Base-by-base conservation (phyloP, 495 filamentous ascomycete genomes). In the Saxophila tyrrhenica region DNA sequence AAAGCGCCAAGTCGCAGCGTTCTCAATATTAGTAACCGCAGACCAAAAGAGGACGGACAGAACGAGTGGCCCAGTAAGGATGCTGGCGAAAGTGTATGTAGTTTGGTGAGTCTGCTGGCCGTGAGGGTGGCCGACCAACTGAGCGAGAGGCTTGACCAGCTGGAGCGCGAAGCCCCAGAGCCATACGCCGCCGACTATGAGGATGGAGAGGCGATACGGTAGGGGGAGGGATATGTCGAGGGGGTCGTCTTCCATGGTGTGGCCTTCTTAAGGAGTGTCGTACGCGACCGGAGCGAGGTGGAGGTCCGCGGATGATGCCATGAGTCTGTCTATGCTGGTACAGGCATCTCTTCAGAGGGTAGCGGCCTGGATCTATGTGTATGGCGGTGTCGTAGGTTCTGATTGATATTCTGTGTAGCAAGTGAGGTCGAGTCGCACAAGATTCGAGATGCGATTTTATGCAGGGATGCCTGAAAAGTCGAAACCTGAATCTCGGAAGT, bases 161-260 rank as follows among this genome's bases (percentile, higher is more conserved):
- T 35, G 7, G 29, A 35, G 29, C 13, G 29, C 29, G 53, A 83
- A 61, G 49, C 81, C 89, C 88, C 88, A 95, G 61, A 84, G 87
- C 89, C 89, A 95, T 60, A 94, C 80, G 57, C 89, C 89, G 51
- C 89, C 71, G 51, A 92, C 80, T 52, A 94, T 70, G 51, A 94
- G 78, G 39, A 88, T 74, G 35, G 86, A 85, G 52, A 91, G 78
- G 35, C 89, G 80, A 65, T 85, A 88, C 23, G 89, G 89, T 44
- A 95, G 76, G n/a, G 89, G 89, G 48, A 95, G 80, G 50, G 85
- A 72, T 59, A 86, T 71, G 75, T 83, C 89, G 74, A 95, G 87
- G 70, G 78, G 74, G 78, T 95, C 89, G 65, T 92, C 78, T 59
- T 48, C 53, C 13, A 50, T 24, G n/a, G 16, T 24, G 16, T 46